Conservation (phyloP, 805 yeast species). For the Candida berthetii region DNA sequence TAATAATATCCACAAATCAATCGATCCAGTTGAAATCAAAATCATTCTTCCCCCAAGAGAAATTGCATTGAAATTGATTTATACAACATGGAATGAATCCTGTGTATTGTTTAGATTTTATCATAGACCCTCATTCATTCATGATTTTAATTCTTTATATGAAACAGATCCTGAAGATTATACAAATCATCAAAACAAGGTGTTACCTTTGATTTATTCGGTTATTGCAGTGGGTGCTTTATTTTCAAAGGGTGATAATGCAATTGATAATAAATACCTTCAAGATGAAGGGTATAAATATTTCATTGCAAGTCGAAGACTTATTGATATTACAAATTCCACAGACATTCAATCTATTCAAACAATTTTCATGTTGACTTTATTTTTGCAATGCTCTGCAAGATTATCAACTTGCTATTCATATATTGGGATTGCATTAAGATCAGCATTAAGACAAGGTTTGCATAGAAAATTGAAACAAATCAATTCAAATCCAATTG, state of each 20-base stretch:
- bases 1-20: slow-evolving; percentile 9
- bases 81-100: slow-evolving; percentile 78
- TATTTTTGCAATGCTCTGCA: slow-evolving; percentile 85
- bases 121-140: slow-evolving; percentile 75
- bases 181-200: slow-evolving; percentile 66
- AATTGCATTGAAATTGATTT: slow-evolving; percentile 62
- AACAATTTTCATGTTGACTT: slow-evolving; percentile 78
- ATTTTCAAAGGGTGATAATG: slow-evolving; percentile 45
- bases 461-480: slow-evolving; percentile 62
- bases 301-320: slow-evolving; percentile 72
- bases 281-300: slow-evolving; percentile 78
- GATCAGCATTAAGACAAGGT: slow-evolving; percentile 81
- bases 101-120: slow-evolving; percentile 82
- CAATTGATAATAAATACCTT: slow-evolving; percentile 25
- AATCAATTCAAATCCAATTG: slow-evolving; percentile 60
- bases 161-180: slow-evolving; percentile 66
- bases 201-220: slow-evolving; percentile 75
- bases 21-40: slow-evolving; percentile 44
- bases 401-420: slow-evolving; percentile 83
- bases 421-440: slow-evolving; percentile 79
- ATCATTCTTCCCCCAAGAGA: slow-evolving; percentile 71
- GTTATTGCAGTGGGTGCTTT: slow-evolving; percentile 88
- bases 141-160: slow-evolving; percentile 70
- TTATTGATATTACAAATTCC: slow-evolving; percentile 78
- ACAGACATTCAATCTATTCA: slow-evolving; percentile 78